Evolutionary conservation across 176 grass and related monocot species (phyloP), one percentile per base, ranked within the genome.

Genomic region (Paspalum vaginatum): DNA sequence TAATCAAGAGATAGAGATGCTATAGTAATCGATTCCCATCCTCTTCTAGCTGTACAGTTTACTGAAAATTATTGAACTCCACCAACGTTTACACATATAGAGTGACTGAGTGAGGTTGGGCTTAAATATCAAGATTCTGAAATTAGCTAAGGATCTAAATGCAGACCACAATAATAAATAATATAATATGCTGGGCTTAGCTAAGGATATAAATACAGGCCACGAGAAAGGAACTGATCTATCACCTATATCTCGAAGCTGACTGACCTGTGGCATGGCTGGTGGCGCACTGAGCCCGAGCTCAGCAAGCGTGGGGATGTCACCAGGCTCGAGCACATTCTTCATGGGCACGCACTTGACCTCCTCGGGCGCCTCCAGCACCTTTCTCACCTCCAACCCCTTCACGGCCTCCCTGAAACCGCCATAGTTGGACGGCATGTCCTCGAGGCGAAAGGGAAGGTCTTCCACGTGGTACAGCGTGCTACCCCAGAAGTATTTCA

Each of bases 401-500:
- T 87, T 89, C 14, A 95, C 90, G 13, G 84, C 90, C 66, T 99
- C 92, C 79, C 79, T 86, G 79, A 99, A 95, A 52, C 88, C 90
- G 8, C 88, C 88, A 46, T 93, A 95, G 52, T 79, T 91, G 7
- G 86, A 89, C 1, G 90, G 82, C 90, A 99, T 95, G 58, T 91
- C 88, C 42, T 91, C 67, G 25, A 99, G 78, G 64, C 20, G 63
- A 47, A 95, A 99, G 15, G 92, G 90, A n/a, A 99, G 85, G 66
- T 95, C 90, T 3, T 99, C 96, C 51, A 98, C 42, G 70, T 98
- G 92, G 79, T 93, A 93, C 61, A 95, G 78, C 25, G 92, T 98
- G 84, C 92, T 98, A 50, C 92, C 96, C 92, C 92, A 98, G 81
- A 98, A 95, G 81, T 95, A 98, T 81, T 98, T 98, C 46, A 98